Evolutionary conservation across 139 green algal genomes (phyloP), one percentile per base, ranked within the genome.

Genomic region (Chlorella ohadii): DNA sequence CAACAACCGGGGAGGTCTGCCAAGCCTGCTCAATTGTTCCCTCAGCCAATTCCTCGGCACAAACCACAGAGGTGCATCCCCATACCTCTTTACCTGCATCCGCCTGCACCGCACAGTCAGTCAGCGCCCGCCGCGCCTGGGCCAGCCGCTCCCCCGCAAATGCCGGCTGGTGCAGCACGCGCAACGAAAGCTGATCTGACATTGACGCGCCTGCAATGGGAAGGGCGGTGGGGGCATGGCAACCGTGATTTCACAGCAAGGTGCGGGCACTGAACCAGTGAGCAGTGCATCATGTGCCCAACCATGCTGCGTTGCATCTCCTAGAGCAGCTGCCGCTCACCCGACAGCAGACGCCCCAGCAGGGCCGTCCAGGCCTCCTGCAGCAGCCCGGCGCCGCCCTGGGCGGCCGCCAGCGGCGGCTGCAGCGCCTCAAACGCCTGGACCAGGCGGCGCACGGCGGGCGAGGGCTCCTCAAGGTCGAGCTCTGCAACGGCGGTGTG

Each of bases 341-440:
- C 57, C 28, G 16, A 44, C 12, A 82, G 61, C 27, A 59, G 27
- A 11, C 59, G 38, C 13, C 36, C 61, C 36, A 73, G 36, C 59
- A 72, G 33, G 13, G 59, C 25, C 4, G 59, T 72, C 59, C 59
- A 82, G 3, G 36, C 77, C 77, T 82, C 77, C 77, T 82, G 77
- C 77, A 82, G 73, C 13, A 82, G 38, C 16, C 15, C 59, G 4
- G 61, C 39, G 0, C 59, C 61, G 77, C 59, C 59, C 59, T 39
- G 59, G 38, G 23, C 25, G 77, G 39, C 38, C 6, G 41, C 64
- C 64, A 84, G 78, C 31, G 20, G n/a, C 28, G n/a, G 31, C 11
- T 33, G 41, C 34, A 84, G 78, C n/a, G 9, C 3, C 44, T 84
- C 78, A 36, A 75, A 51, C 3, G 78, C 64, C 12, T 33, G 31